These are phyloP conservation scores for Cladosporium phlei DNA, from an alignment of 2,329 filamentous ascomycete genomes.

Conservation along the genomic window DNA sequence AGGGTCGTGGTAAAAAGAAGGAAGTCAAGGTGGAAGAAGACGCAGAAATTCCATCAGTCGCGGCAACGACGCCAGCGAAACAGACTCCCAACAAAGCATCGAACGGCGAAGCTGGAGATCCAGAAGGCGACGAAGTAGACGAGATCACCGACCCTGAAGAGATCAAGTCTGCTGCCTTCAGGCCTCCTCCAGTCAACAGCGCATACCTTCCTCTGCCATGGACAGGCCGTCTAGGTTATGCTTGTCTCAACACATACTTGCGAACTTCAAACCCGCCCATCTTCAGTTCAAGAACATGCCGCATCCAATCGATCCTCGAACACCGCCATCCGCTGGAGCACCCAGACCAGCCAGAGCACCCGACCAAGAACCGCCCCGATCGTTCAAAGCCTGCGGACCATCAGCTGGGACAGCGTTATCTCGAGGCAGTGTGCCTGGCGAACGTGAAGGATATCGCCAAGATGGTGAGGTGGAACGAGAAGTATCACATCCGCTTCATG, in stretches of 20 bases:
- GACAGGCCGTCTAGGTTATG: constrained; percentile 86
- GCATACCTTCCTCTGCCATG: constrained; percentile 79
- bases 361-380: constrained; percentile 82
- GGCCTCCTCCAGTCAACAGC: constrained; percentile 77
- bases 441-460: constrained; percentile 81
- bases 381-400: constrained; percentile 63
- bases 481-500: constrained; percentile 87
- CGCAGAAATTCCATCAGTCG: constrained; percentile 11
- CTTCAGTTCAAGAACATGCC: constrained; percentile 86
- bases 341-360: constrained; percentile 69
- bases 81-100: constrained; percentile 21
- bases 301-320: constrained; percentile 84
- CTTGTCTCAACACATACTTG: constrained; percentile 89
- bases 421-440: constrained; percentile 71
- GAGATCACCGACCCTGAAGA: constrained; percentile 54
- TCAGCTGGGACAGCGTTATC: constrained; percentile 63
- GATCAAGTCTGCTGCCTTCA: constrained; percentile 53
- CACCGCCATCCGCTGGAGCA: constrained; percentile 78
- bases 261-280: constrained; percentile 75
- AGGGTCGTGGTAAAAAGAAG: constrained; percentile 11
- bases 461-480: constrained; percentile 87
- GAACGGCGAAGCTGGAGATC: constrained; percentile 36
- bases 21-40: constrained; percentile 16
- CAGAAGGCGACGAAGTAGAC: constrained; percentile 48
- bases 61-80: constrained; percentile 17